A percentile compares a stretch with the other conserved stretches of the same genome.
phyloP scores from a whole-genome alignment of 805 yeast genomes.

The Starmera caribaea region DNA sequence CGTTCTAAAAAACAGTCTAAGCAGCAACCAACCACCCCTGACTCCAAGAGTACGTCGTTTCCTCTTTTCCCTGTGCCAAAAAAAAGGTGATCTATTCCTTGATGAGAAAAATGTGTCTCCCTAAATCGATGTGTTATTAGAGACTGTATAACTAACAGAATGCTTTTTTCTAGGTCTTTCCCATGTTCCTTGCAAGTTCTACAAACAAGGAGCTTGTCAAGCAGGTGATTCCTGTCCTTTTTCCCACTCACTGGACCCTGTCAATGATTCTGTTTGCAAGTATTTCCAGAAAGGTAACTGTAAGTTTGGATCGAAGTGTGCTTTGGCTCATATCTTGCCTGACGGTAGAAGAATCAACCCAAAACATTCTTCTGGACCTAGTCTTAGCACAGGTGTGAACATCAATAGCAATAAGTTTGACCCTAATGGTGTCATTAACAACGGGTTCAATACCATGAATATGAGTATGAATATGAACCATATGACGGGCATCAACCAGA shows the following conservation, averaged over 20 bases:
- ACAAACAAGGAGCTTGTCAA: constrained; percentile 85
- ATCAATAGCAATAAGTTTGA: constrained; percentile 2
- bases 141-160: neutral
- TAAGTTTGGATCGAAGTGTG: constrained; percentile 91
- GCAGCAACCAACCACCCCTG: too few species aligned
- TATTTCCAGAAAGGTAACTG: constrained; percentile 96
- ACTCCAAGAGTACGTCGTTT: too few species aligned
- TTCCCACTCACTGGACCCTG: constrained; percentile 54
- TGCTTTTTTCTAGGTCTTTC: constrained; percentile 44
- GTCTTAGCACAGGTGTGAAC: constrained; percentile 20
- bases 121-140: too few species aligned
- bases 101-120: too few species aligned
- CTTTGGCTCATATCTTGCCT: constrained; percentile 82
- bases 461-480: constrained; percentile 10
- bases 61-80: too few species aligned
- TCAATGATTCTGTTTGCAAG: constrained; percentile 65
- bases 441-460: neutral
- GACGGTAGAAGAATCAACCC: constrained; percentile 79
- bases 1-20: too few species aligned
- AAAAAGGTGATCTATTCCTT: too few species aligned
- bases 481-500: neutral
- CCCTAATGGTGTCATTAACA: neutral
- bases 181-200: constrained; percentile 96
- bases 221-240: constrained; percentile 92
- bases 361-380: constrained; percentile 12